Evolutionary conservation across 2,329 filamentous ascomycete genomes (phyloP).

Genomic region (Fusarium torulosum): DNA sequence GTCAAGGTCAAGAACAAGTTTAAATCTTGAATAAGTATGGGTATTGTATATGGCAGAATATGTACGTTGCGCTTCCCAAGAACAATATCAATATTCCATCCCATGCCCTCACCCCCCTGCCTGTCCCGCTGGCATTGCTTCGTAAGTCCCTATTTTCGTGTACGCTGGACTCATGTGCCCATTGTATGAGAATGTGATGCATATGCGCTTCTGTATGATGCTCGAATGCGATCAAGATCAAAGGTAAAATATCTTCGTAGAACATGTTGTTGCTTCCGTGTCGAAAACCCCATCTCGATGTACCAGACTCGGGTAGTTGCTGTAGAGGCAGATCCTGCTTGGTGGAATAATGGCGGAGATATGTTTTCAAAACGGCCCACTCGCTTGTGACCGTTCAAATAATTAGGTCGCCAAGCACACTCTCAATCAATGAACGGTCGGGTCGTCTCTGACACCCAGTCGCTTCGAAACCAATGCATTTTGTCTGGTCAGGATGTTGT

Average conservation of each 20-base stretch:
- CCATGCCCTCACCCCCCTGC: constrained; percentile 6
- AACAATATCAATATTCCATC: constrained; percentile 25
- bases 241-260: constrained; percentile 16
- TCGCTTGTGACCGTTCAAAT: not conserved
- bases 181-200: constrained; percentile 21
- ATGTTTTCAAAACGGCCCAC: constrained; percentile 8
- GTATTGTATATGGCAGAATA: constrained; percentile 42
- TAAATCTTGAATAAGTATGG: constrained; percentile 39
- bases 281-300: not conserved
- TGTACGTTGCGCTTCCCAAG: constrained; percentile 25
- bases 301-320: not conserved
- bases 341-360: constrained; percentile 6
- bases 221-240: constrained; percentile 7
- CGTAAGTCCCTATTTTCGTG: constrained; percentile 36
- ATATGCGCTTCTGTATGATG: constrained; percentile 17
- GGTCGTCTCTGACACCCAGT: constrained; percentile 1
- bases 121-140: constrained; percentile 39
- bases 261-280: constrained; percentile 20
- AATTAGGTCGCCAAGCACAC: constrained; percentile 3
- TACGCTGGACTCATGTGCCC: constrained; percentile 25
- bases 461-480: constrained; percentile 6
- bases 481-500: not conserved
- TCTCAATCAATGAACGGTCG: constrained; percentile 3
- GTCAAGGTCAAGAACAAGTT: constrained; percentile 1
- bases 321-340: constrained; percentile 8